Percentiles rank a stretch among this genome's conserved stretches.
These are phyloP conservation scores for Gracilaria vermiculophylla DNA, from an alignment of 23 red algal species.

Conservation along the genomic window DNA sequence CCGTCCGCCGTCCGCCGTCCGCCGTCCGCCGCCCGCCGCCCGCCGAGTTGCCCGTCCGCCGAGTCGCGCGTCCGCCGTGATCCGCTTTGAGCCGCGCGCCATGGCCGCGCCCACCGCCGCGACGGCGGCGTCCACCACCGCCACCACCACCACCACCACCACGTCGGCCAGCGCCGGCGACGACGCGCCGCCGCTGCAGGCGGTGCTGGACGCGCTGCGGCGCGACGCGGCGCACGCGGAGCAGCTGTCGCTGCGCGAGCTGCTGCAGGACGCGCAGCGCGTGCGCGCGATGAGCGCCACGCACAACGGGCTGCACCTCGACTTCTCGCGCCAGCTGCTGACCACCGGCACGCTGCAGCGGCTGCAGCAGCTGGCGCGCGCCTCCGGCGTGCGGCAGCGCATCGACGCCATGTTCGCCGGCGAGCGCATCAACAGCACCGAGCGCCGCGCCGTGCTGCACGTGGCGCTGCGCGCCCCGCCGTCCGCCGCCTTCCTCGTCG, in stretches of 20 bases:
- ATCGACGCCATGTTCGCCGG: slow-evolving; percentile 86
- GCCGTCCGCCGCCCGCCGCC: too few relatives aligned
- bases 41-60: too few relatives aligned
- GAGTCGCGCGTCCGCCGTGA: too few relatives aligned
- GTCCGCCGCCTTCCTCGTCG: slow-evolving; percentile 31
- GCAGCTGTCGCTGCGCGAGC: slow-evolving; percentile 30
- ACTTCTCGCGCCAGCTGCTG: slow-evolving; percentile 91
- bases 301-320: slow-evolving; percentile 64
- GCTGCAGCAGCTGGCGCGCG: slow-evolving; percentile 65
- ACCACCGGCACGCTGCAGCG: slow-evolving; percentile 36
- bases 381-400: slow-evolving; percentile 23
- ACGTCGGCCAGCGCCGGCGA: neutral
- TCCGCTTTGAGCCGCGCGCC: too few relatives aligned
- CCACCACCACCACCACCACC: neutral
- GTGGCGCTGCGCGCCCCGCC: slow-evolving; percentile 90
- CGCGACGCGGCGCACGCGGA: slow-evolving; percentile 16
- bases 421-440: slow-evolving; percentile 89
- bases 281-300: slow-evolving; percentile 29
- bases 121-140: too few relatives aligned
- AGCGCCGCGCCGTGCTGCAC: slow-evolving; percentile 91
- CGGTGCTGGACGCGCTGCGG: slow-evolving; percentile 20
- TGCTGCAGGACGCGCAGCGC: slow-evolving; percentile 60
- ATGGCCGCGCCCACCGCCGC: too few relatives aligned
- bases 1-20: too few relatives aligned
- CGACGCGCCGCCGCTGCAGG: neutral